Conservation (phyloP, 306 rosid species). For the Prosopis cineraria region DNA sequence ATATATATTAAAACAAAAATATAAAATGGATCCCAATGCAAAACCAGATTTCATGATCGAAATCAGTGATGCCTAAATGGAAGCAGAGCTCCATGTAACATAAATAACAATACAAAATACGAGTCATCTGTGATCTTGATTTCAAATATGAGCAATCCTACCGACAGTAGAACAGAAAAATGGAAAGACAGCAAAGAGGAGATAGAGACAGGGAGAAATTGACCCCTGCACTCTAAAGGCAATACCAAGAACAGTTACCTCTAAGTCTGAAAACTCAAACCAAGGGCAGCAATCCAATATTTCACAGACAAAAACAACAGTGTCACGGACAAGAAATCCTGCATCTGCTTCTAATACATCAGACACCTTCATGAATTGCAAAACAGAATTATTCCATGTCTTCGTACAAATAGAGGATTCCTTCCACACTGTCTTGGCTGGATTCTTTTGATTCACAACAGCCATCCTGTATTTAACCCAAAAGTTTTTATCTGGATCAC, state of each 20-base stretch:
- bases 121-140: constrained; percentile 19
- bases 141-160: constrained; percentile 18
- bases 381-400: constrained; percentile 99
- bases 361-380: constrained; percentile 99
- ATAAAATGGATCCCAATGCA: constrained; percentile 31
- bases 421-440: constrained; percentile 95
- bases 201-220: no score
- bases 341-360: constrained; percentile 97
- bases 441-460: constrained; percentile 93
- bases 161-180: constrained; percentile 21
- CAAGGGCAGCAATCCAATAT: constrained; percentile 99
- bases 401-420: constrained; percentile 98
- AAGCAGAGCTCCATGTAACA: constrained; percentile 27
- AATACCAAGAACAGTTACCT: constrained; percentile 61
- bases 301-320: constrained; percentile 97
- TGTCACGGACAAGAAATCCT: constrained; percentile 92
- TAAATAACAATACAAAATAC: constrained; percentile 29
- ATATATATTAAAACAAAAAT: neutral
- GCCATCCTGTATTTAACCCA: constrained; percentile 99
- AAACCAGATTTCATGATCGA: constrained; percentile 31
- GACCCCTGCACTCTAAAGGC: no score
- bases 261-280: constrained; percentile 99
- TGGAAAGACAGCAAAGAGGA: neutral
- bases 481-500: constrained; percentile 95
- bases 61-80: constrained; percentile 11